phyloP scores from a whole-genome alignment of 2,329 filamentous ascomycete genomes.

The Lizonia empirigonia region DNA sequence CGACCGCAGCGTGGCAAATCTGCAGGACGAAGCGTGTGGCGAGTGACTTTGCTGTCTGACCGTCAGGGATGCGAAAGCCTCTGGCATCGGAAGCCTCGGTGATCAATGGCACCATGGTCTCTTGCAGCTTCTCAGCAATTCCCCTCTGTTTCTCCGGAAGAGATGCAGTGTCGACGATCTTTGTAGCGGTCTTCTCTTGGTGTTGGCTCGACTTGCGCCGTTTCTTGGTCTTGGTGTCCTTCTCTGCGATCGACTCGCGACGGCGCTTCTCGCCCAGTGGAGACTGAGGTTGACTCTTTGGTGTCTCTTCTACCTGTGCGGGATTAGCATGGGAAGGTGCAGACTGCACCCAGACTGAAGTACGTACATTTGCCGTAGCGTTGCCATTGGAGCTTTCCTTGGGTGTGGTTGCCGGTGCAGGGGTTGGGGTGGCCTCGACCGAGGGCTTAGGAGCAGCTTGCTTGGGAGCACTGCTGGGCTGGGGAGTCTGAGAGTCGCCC shows the following conservation, averaged over 20 bases:
- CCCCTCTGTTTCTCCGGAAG: slow-evolving; percentile 71
- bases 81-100: slow-evolving; percentile 69
- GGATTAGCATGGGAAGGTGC: slow-evolving; percentile 13
- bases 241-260: slow-evolving; percentile 40
- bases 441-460: slow-evolving; percentile 19
- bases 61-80: slow-evolving; percentile 66
- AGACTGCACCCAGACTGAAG: background rate
- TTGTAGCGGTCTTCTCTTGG: slow-evolving; percentile 30
- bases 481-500: slow-evolving; percentile 44
- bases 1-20: slow-evolving; percentile 73
- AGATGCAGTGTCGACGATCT: slow-evolving; percentile 27
- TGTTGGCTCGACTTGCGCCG: slow-evolving; percentile 46
- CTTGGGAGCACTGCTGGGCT: slow-evolving; percentile 18
- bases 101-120: slow-evolving; percentile 70
- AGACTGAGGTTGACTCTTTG: slow-evolving; percentile 42
- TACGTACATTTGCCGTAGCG: slow-evolving; percentile 32
- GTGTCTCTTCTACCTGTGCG: slow-evolving; percentile 25
- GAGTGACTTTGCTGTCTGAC: slow-evolving; percentile 66
- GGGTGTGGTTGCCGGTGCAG: slow-evolving; percentile 16
- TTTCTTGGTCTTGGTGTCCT: slow-evolving; percentile 42
- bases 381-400: slow-evolving; percentile 35
- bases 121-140: slow-evolving; percentile 72
- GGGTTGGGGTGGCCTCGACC: slow-evolving; percentile 21
- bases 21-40: slow-evolving; percentile 75
- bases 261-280: slow-evolving; percentile 47